Evolutionary conservation across 345 rosid genomes (phyloP).

Genomic region (Salix viminalis): DNA sequence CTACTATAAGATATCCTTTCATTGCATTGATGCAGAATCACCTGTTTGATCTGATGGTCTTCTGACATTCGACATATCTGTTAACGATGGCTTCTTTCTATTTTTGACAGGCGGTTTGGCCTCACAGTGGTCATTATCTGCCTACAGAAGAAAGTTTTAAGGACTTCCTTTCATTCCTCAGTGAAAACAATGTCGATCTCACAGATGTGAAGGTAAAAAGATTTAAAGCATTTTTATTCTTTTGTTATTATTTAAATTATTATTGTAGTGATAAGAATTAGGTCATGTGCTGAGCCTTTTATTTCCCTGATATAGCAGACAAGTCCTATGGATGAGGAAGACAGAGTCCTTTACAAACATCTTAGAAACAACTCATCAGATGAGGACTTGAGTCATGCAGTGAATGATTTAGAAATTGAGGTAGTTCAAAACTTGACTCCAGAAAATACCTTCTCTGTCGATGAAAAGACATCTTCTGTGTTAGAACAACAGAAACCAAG

Average conservation of each 20-base stretch:
- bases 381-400: conserved; percentile 34
- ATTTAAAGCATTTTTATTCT: background rate
- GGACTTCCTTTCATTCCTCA: conserved; percentile 64
- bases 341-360: conserved; percentile 27
- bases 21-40: background rate
- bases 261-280: background rate
- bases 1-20: background rate
- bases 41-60: background rate
- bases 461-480: conserved; percentile 27
- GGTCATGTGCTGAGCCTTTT: conserved; percentile 11
- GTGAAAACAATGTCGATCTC: conserved; percentile 73
- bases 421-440: conserved; percentile 23
- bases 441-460: conserved; percentile 23
- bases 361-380: conserved; percentile 58
- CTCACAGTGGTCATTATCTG: conserved; percentile 94
- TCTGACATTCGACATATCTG: background rate
- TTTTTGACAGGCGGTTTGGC: conserved; percentile 79
- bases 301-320: conserved; percentile 46
- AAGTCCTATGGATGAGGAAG: conserved; percentile 65
- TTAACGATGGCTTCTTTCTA: conserved; percentile 12
- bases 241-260: background rate
- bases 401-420: conserved; percentile 31
- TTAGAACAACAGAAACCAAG: conserved; percentile 13
- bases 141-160: conserved; percentile 80
- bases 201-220: conserved; percentile 62